phyloP scores from a whole-genome alignment of 225 moss, liverwort and hornwort species.

The Straminergon stramineum region DNA sequence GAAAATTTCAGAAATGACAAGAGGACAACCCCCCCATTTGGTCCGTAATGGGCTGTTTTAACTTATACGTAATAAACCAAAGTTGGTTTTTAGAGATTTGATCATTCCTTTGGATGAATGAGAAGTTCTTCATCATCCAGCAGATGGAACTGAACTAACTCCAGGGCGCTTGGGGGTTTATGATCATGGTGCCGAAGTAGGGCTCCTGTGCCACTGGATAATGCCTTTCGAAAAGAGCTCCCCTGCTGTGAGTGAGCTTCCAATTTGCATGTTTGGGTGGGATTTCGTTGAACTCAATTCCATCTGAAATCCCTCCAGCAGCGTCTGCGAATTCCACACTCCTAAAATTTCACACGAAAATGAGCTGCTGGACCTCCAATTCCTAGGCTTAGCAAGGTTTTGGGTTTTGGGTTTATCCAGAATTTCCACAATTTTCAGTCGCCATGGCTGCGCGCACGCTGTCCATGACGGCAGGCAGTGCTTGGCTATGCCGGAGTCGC shows the following conservation, averaged over 20 bases:
- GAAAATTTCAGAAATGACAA: no score
- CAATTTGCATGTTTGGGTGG: background rate
- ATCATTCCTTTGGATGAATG: background rate
- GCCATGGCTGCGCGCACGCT: slow-evolving; percentile 13
- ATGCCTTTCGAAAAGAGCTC: background rate
- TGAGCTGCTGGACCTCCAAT: background rate
- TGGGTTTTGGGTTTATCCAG: slow-evolving; percentile 8
- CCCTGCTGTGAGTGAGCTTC: background rate
- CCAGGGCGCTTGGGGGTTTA: background rate
- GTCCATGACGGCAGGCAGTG: background rate
- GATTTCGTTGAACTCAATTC: background rate
- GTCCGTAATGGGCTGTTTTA: no score
- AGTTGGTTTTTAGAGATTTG: background rate
- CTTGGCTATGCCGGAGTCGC: background rate
- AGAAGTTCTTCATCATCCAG: background rate
- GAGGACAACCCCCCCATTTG: no score
- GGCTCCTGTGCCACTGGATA: background rate
- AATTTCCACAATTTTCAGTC: background rate
- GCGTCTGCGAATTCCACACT: background rate
- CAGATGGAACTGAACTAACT: background rate
- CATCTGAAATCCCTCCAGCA: background rate
- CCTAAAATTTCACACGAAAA: background rate
- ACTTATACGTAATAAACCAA: background rate
- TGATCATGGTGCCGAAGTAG: background rate
- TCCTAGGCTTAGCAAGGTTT: background rate